phyloP scores from a whole-genome alignment of 176 grass and related monocot species.

The Oryza nivara region DNA sequence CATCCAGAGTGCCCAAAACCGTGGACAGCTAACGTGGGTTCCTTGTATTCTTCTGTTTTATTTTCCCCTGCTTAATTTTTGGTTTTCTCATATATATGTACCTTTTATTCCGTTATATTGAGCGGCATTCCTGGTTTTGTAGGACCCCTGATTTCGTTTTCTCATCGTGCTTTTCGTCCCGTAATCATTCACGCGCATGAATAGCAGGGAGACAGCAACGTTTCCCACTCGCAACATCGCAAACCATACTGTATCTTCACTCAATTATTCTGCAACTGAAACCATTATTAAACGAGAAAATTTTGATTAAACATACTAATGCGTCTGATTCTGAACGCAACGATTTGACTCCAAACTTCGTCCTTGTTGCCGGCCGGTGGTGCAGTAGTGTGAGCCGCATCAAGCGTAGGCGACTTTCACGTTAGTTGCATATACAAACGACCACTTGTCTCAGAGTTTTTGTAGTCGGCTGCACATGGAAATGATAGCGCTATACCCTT shows the following conservation, averaged over 20 bases:
- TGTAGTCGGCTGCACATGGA: neutral
- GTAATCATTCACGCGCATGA: neutral
- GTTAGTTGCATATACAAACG: no score
- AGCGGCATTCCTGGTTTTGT: no score
- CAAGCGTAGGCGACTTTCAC: neutral
- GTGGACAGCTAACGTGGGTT: slow-evolving; percentile 8
- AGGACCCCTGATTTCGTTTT: neutral
- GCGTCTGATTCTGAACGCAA: neutral
- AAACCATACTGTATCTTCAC: neutral
- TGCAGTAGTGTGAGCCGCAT: neutral
- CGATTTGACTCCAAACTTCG: slow-evolving; percentile 3
- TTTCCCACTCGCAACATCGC: neutral
- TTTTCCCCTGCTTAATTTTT: no score
- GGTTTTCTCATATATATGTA: no score
- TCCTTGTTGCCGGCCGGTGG: neutral
- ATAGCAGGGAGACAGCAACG: neutral
- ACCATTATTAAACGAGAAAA: neutral
- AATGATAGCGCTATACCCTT: neutral
- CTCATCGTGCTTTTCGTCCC: neutral
- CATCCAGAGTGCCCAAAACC: slow-evolving; percentile 7
- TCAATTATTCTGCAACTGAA: neutral
- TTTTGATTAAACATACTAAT: neutral
- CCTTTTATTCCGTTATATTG: no score
- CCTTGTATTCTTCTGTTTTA: neutral
- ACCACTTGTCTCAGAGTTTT: neutral